A percentile compares a stretch with the other conserved stretches of the same genome.
These are phyloP conservation scores for Trematosphaeria pertusa DNA, from an alignment of 2,329 filamentous ascomycete species.

Conservation along the genomic window DNA sequence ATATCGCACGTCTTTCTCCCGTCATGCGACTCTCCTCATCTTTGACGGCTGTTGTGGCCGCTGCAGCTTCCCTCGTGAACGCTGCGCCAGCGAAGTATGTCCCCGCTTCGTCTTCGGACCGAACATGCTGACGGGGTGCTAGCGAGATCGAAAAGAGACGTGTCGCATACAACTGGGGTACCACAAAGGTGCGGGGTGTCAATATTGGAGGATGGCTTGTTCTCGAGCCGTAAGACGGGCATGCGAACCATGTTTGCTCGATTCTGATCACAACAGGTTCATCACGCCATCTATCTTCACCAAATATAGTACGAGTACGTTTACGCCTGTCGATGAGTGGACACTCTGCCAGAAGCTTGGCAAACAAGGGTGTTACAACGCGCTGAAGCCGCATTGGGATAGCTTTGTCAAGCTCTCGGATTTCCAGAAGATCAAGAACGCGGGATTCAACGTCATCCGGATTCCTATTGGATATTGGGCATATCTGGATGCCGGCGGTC, in stretches of 20 bases:
- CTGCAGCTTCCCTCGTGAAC: constrained; percentile 13
- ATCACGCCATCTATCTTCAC: constrained; percentile 65
- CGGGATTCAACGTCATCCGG: constrained; percentile 66
- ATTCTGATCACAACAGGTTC: constrained; percentile 45
- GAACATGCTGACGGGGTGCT: constrained; percentile 1
- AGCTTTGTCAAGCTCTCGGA: constrained; percentile 58
- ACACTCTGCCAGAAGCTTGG: constrained; percentile 59
- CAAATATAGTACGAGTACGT: constrained; percentile 33
- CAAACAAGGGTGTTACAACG: constrained; percentile 48
- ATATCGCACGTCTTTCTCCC: neutral
- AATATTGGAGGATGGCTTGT: constrained; percentile 47
- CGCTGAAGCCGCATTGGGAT: constrained; percentile 60
- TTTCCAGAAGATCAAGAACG: constrained; percentile 62
- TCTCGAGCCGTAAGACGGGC: constrained; percentile 37
- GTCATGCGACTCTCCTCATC: constrained; percentile 16
- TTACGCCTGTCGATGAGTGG: constrained; percentile 57
- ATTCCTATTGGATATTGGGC: constrained; percentile 68
- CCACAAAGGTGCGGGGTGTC: constrained; percentile 48
- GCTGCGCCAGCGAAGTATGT: constrained; percentile 28
- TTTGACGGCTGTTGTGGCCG: constrained; percentile 19
- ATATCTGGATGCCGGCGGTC: constrained; percentile 52
- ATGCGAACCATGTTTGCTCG: neutral
- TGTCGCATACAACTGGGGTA: constrained; percentile 51
- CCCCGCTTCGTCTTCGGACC: neutral
- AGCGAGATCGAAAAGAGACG: constrained; percentile 17